Evolutionary conservation across 768 basidiomycete genomes (phyloP).

Genomic region (Amanita inopinata): DNA sequence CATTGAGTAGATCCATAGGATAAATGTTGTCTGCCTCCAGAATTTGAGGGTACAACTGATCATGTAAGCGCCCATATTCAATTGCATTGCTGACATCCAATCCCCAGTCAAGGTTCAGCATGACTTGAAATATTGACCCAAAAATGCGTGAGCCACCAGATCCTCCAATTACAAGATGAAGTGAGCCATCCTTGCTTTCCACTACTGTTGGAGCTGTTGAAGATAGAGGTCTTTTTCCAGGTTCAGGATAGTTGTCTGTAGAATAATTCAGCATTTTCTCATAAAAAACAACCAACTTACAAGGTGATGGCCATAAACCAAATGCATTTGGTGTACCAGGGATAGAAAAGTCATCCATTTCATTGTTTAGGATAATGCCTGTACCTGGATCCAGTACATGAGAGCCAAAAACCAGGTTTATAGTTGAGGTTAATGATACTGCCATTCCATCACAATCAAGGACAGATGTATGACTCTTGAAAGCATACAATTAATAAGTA

Average conservation of each 20-base stretch:
- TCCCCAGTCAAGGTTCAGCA: constrained; percentile 77
- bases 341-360: constrained; percentile 92
- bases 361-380: constrained; percentile 85
- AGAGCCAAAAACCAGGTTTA: constrained; percentile 87
- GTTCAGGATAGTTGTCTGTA: constrained; percentile 79
- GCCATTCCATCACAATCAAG: constrained; percentile 84
- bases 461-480: constrained; percentile 80
- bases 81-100: constrained; percentile 72
- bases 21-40: constrained; percentile 58
- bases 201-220: constrained; percentile 78
- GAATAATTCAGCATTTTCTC: background rate
- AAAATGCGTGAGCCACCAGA: constrained; percentile 88
- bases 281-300: constrained; percentile 27
- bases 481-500: background rate
- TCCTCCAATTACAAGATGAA: constrained; percentile 71
- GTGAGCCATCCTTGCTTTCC: constrained; percentile 62
- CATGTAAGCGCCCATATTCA: constrained; percentile 78
- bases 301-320: constrained; percentile 75
- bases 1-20: constrained; percentile 44
- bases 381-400: constrained; percentile 79
- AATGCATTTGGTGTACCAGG: constrained; percentile 81
- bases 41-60: constrained; percentile 67
- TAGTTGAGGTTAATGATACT: constrained; percentile 77
- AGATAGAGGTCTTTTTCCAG: constrained; percentile 84
- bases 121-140: constrained; percentile 63